phyloP scores from a whole-genome alignment of 2,329 filamentous ascomycete species.

The Aspergillus sp. region DNA sequence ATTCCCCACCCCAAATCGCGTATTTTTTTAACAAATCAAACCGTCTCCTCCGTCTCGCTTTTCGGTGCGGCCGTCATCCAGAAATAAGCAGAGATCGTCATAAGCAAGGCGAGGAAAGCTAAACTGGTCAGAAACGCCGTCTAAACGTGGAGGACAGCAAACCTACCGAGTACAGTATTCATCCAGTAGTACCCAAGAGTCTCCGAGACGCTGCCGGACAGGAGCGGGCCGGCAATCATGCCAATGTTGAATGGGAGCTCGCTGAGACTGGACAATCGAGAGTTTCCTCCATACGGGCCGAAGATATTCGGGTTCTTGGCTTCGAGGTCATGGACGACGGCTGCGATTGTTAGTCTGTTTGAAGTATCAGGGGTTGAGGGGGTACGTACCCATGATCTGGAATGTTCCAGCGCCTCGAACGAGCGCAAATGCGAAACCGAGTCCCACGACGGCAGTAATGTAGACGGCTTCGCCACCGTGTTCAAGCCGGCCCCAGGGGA shows the following conservation, averaged over 20 bases:
- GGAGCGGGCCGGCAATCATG: slow-evolving; percentile 29
- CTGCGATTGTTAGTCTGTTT: slow-evolving; percentile 12
- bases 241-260: slow-evolving; percentile 30
- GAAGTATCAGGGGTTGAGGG: not conserved
- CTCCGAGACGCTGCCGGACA: slow-evolving; percentile 27
- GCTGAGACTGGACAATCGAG: slow-evolving; percentile 27
- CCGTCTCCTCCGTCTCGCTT: not conserved
- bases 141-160: too few species aligned
- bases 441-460: slow-evolving; percentile 21
- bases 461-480: slow-evolving; percentile 28
- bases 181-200: slow-evolving; percentile 25
- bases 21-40: not conserved
- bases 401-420: slow-evolving; percentile 32
- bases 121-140: not conserved
- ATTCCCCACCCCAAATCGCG: too few species aligned
- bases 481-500: slow-evolving; percentile 30
- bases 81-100: not conserved
- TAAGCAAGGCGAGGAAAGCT: not conserved
- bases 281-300: slow-evolving; percentile 31
- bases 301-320: slow-evolving; percentile 29
- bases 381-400: slow-evolving; percentile 32
- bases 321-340: slow-evolving; percentile 25
- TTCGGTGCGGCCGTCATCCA: not conserved
- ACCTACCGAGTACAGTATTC: slow-evolving; percentile 23
- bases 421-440: slow-evolving; percentile 27